Conservation (phyloP, 805 yeast genomes). For the Monosporozyma siamensis region DNA sequence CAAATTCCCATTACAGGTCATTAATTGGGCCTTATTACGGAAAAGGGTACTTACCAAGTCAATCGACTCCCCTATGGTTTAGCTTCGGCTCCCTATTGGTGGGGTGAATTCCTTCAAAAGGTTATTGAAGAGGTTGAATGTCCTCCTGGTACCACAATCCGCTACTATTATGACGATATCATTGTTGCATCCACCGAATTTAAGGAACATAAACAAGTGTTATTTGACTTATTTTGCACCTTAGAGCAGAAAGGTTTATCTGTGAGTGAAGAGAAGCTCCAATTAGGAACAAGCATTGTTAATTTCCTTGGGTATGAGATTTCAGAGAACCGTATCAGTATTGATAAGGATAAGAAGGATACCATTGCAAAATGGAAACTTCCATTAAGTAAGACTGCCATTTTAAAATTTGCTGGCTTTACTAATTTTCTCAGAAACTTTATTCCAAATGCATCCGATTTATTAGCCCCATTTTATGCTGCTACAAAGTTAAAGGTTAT, state of each 20-base stretch:
- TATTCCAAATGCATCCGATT: conserved; percentile 3
- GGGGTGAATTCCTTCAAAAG: conserved; percentile 5
- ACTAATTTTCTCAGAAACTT: conserved; percentile 6
- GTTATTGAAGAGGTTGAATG: background rate
- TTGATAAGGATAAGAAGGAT: conserved; percentile 4
- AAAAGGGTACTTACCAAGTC: conserved; percentile 4
- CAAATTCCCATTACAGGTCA: conserved; percentile 7
- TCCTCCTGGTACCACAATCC: background rate
- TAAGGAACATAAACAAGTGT: background rate
- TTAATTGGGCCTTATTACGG: conserved; percentile 4
- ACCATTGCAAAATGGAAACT: conserved; percentile 1
- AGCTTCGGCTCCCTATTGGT: conserved; percentile 4
- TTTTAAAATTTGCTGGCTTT: conserved; percentile 5
- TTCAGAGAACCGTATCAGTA: background rate
- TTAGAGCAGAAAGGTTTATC: conserved; percentile 1
- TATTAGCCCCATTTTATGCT: conserved; percentile 1
- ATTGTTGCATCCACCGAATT: conserved; percentile 2
- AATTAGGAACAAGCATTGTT: background rate
- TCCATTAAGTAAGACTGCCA: conserved; percentile 3
- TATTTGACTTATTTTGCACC: background rate
- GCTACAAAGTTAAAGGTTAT: background rate
- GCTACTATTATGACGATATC: conserved; percentile 5
- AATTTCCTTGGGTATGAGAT: conserved; percentile 3
- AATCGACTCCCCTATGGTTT: conserved; percentile 2
- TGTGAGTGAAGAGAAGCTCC: conserved; percentile 1